Evolutionary conservation across 176 grass and related monocot species (phyloP).

Genomic region (Saccharum officinarum): DNA sequence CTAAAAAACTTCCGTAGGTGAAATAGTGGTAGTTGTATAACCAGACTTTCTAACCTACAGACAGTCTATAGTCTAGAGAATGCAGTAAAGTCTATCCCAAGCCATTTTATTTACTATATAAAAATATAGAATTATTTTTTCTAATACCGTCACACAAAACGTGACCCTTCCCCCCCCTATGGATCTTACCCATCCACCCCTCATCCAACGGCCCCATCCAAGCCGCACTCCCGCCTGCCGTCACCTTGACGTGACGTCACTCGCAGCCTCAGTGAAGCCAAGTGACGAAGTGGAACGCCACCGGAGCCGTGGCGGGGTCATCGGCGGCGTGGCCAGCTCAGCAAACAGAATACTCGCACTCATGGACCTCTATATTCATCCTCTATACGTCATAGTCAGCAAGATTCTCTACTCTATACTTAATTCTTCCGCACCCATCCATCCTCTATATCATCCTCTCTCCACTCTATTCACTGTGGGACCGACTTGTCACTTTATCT

Average conservation of each 20-base stretch:
- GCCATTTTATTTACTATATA: too few relatives aligned
- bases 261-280: too few relatives aligned
- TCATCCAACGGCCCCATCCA: background rate
- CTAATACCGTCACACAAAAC: background rate
- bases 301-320: too few relatives aligned
- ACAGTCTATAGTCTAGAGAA: background rate
- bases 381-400: too few relatives aligned
- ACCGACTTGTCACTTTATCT: too few relatives aligned
- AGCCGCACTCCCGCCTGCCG: background rate
- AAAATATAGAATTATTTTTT: background rate
- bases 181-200: background rate
- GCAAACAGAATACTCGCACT: too few relatives aligned
- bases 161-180: background rate
- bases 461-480: too few relatives aligned
- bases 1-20: background rate
- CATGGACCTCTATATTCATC: too few relatives aligned
- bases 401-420: too few relatives aligned
- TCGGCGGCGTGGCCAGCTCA: too few relatives aligned
- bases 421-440: too few relatives aligned
- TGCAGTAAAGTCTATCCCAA: background rate
- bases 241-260: background rate
- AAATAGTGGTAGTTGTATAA: background rate
- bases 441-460: too few relatives aligned
- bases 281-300: background rate
- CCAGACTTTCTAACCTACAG: background rate